Percentiles rank a stretch among this genome's conserved stretches.
phyloP scores from a whole-genome alignment of 768 basidiomycete genomes.

The Suillus tomentosus region DNA sequence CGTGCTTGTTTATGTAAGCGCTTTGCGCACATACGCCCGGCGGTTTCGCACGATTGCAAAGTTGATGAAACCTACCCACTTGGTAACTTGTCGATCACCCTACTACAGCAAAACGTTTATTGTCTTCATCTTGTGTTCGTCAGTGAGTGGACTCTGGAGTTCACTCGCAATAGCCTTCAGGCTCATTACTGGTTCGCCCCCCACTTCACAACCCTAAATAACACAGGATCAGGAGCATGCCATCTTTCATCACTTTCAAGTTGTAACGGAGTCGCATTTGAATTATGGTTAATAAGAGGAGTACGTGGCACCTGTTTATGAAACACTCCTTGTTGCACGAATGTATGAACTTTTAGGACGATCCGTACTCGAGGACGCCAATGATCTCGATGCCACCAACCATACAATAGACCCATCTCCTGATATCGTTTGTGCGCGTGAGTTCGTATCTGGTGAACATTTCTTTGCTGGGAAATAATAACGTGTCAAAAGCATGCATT shows the following conservation, averaged over 20 bases:
- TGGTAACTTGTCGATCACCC: neutral
- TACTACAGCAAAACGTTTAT: neutral
- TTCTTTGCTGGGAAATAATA: neutral
- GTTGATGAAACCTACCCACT: neutral
- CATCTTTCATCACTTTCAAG: neutral
- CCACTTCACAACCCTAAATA: neutral
- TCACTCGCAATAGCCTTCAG: neutral
- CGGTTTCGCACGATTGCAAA: neutral
- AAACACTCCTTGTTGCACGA: neutral
- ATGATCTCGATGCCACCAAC: neutral
- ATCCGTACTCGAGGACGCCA: neutral
- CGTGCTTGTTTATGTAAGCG: neutral
- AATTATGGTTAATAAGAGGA: slow-evolving; percentile 1
- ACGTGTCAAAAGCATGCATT: neutral
- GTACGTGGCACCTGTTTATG: neutral
- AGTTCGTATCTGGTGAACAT: neutral
- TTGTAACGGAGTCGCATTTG: neutral
- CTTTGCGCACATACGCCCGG: neutral
- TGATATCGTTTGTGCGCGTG: neutral
- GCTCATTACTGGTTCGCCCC: neutral
- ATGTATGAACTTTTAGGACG: slow-evolving; percentile 6
- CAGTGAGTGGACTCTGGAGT: neutral
- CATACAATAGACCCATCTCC: neutral
- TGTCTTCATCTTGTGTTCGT: neutral
- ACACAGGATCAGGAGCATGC: neutral